A percentile compares a stretch with the other conserved stretches of the same genome.
Evolutionary conservation across 2,329 filamentous ascomycete species (phyloP).

Genomic region (Trichoderma brevicompactum): DNA sequence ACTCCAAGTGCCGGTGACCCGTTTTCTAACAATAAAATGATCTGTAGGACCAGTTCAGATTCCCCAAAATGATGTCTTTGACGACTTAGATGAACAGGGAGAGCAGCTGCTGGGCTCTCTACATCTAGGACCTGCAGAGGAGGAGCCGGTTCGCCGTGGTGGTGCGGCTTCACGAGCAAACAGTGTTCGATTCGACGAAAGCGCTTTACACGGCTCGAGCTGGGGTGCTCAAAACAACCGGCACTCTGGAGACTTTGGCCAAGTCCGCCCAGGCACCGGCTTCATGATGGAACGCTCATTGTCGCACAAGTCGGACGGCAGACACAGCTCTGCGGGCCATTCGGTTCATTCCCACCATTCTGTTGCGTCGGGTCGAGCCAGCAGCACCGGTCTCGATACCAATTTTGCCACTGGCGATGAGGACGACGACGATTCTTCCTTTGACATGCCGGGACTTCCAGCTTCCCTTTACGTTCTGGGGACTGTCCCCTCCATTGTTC

Average conservation of each 20-base stretch:
- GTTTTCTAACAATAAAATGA: conserved; percentile 12
- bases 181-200: conserved; percentile 97
- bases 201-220: conserved; percentile 83
- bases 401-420: conserved; percentile 65
- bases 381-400: conserved; percentile 83
- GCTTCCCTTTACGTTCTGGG: conserved; percentile 85
- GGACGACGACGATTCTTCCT: conserved; percentile 69
- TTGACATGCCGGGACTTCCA: conserved; percentile 74
- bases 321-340: conserved; percentile 90
- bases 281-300: conserved; percentile 89
- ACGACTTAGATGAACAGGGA: conserved; percentile 85
- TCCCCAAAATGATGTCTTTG: conserved; percentile 82
- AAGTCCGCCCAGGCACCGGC: conserved; percentile 76
- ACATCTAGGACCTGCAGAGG: conserved; percentile 78
- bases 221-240: conserved; percentile 80
- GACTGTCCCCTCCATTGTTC: conserved; percentile 88
- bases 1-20: neutral
- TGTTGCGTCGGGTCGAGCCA: conserved; percentile 76
- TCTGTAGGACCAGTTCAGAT: conserved; percentile 74
- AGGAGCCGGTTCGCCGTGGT: conserved; percentile 81
- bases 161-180: conserved; percentile 91
- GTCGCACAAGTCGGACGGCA: conserved; percentile 94
- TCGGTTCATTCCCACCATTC: conserved; percentile 72
- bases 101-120: conserved; percentile 79
- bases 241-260: conserved; percentile 80